These are phyloP conservation scores for Termitomyces sp. DNA, from an alignment of 768 basidiomycete genomes.

Conservation along the genomic window DNA sequence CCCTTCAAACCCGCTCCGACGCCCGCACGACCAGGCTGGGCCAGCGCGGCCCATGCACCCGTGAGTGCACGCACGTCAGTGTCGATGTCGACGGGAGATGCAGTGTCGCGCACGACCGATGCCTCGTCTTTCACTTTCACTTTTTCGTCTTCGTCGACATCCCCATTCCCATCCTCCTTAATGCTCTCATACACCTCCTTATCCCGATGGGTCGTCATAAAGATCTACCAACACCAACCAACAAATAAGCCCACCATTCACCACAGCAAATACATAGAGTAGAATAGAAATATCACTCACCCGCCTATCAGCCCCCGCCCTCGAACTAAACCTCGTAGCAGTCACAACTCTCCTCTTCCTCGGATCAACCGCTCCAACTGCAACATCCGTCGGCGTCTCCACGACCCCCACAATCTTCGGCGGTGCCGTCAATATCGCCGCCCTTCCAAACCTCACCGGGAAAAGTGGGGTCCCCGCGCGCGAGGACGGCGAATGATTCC, in stretches of 20 bases:
- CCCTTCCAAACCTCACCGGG: constrained; percentile 29
- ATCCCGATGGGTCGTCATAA: constrained; percentile 79
- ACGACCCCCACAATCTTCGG: constrained; percentile 80
- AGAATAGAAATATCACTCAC: constrained; percentile 38
- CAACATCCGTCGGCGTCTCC: constrained; percentile 78
- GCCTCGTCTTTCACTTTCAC: background rate
- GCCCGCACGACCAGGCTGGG: constrained; percentile 16
- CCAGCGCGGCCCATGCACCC: constrained; percentile 73
- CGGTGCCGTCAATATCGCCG: constrained; percentile 78
- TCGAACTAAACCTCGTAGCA: constrained; percentile 82
- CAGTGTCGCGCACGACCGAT: constrained; percentile 17
- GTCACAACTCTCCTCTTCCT: constrained; percentile 81
- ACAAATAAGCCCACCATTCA: background rate
- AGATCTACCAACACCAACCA: constrained; percentile 45
- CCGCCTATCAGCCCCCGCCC: constrained; percentile 77
- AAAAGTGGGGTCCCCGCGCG: constrained; percentile 39
- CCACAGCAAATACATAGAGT: background rate
- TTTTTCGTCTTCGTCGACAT: constrained; percentile 21
- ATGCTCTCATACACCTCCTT: constrained; percentile 33
- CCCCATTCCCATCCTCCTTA: constrained; percentile 18
- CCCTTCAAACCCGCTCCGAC: constrained; percentile 48
- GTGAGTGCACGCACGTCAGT: constrained; percentile 60
- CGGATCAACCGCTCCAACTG: constrained; percentile 86
- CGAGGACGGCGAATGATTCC: constrained; percentile 34
- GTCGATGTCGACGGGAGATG: constrained; percentile 53